These are phyloP conservation scores for Phytopythium kandeliae DNA, from an alignment of 352 stramenopile species.

Conservation along the genomic window DNA sequence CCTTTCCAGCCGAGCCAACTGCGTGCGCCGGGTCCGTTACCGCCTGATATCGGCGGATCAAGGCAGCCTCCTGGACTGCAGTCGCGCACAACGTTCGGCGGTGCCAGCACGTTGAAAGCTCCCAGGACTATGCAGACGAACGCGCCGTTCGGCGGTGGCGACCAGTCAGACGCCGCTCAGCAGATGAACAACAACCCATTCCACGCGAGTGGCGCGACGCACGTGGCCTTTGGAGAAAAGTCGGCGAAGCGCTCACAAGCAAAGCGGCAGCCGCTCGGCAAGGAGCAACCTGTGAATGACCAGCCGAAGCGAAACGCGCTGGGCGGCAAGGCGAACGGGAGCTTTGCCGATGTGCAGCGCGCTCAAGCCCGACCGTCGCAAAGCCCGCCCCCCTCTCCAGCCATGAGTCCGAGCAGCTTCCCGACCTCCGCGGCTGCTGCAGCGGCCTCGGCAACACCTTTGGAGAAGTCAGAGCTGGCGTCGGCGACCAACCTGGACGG, in stretches of 20 bases:
- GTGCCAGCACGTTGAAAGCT: background rate
- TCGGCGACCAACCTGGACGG: constrained; percentile 69
- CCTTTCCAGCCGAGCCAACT: background rate
- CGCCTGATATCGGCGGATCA: background rate
- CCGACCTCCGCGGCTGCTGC: constrained; percentile 10
- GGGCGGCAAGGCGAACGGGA: background rate
- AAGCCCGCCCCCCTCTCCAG: background rate
- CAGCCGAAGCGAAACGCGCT: background rate
- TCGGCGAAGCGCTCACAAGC: background rate
- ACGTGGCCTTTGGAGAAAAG: constrained; percentile 1
- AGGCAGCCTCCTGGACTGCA: constrained; percentile 1
- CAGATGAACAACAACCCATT: background rate
- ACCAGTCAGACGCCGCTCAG: background rate
- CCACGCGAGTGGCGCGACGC: background rate
- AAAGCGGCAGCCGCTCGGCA: background rate
- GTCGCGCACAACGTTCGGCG: background rate
- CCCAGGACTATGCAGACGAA: background rate
- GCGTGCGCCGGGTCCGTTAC: background rate
- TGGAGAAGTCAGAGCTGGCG: constrained; percentile 51
- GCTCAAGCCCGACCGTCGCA: background rate
- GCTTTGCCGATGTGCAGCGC: background rate
- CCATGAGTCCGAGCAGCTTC: background rate
- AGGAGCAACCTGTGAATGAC: background rate
- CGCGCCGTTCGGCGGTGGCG: background rate
- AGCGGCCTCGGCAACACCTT: background rate